Evolutionary conservation across 2,329 filamentous ascomycete species (phyloP).

Genomic region (Ceratocystis variospora): DNA sequence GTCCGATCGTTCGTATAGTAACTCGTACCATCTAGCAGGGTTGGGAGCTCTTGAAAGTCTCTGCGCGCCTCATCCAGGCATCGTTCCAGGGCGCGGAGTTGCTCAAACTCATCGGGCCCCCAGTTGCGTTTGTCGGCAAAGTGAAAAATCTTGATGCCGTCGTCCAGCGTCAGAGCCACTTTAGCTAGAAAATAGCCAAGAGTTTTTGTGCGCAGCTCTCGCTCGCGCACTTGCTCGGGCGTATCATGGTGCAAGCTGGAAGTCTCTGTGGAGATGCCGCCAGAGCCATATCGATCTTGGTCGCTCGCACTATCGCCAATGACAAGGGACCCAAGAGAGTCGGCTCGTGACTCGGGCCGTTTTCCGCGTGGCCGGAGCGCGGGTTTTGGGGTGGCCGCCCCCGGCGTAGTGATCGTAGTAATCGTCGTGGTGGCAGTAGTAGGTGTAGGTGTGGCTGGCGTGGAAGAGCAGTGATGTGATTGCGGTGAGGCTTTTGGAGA

Average conservation of each 20-base stretch:
- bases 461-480: neutral
- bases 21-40: constrained; percentile 40
- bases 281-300: neutral
- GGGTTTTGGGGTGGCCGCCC: neutral
- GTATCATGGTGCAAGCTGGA: constrained; percentile 10
- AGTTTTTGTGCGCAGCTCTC: constrained; percentile 33
- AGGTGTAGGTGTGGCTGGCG: neutral
- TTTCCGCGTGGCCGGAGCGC: constrained; percentile 16
- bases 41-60: constrained; percentile 45
- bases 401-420: neutral
- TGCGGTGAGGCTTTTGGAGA: constrained; percentile 1
- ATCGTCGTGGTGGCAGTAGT: neutral
- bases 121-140: constrained; percentile 46
- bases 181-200: constrained; percentile 45
- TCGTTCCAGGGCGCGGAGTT: constrained; percentile 40
- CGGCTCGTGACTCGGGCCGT: constrained; percentile 13
- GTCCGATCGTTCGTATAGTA: constrained; percentile 42
- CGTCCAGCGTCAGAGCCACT: constrained; percentile 41
- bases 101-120: constrained; percentile 46
- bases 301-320: neutral
- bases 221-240: constrained; percentile 20
- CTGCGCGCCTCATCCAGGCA: constrained; percentile 45
- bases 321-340: constrained; percentile 8
- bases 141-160: constrained; percentile 40
- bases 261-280: neutral